A percentile compares a stretch with the other conserved stretches of the same genome.
Conservation (phyloP, 108 stramenopile species). For the Nitzschia palea region DNA sequence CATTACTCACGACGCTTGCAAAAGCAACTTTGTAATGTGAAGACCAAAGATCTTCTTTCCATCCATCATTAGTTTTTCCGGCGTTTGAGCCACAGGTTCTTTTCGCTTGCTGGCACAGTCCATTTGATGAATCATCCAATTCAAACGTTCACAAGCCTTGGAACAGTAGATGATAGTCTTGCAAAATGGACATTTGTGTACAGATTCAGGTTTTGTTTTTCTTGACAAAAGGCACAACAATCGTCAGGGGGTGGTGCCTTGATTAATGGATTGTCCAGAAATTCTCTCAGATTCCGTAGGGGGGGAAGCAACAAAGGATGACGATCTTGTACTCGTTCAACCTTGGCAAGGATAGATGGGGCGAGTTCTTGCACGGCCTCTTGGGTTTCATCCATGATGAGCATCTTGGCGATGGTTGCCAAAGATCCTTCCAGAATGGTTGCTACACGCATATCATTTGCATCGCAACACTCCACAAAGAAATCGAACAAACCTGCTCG, state of each 20-base stretch:
- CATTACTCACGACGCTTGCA: conserved; percentile 23
- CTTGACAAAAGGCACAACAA: conserved; percentile 30
- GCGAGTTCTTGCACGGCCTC: conserved; percentile 15
- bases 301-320: conserved; percentile 20
- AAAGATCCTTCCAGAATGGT: conserved; percentile 20
- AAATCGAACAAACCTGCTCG: conserved; percentile 24
- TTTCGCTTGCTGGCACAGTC: conserved; percentile 22
- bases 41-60: conserved; percentile 25
- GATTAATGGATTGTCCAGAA: conserved; percentile 1
- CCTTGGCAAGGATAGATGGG: conserved; percentile 11
- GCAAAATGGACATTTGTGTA: conserved; percentile 35
- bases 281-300: not conserved
- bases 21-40: conserved; percentile 19
- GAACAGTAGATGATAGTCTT: conserved; percentile 36
- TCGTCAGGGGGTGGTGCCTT: not conserved
- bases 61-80: conserved; percentile 4
- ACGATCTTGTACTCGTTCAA: conserved; percentile 34
- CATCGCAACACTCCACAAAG: conserved; percentile 28
- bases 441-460: conserved; percentile 10
- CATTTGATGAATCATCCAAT: conserved; percentile 33
- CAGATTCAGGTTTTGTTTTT: conserved; percentile 11
- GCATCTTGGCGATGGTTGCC: not conserved
- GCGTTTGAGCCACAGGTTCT: conserved; percentile 21
- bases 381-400: conserved; percentile 14
- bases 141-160: conserved; percentile 25